Base-by-base conservation (phyloP, 2,329 filamentous ascomycete species). In the Curvularia sp. region DNA sequence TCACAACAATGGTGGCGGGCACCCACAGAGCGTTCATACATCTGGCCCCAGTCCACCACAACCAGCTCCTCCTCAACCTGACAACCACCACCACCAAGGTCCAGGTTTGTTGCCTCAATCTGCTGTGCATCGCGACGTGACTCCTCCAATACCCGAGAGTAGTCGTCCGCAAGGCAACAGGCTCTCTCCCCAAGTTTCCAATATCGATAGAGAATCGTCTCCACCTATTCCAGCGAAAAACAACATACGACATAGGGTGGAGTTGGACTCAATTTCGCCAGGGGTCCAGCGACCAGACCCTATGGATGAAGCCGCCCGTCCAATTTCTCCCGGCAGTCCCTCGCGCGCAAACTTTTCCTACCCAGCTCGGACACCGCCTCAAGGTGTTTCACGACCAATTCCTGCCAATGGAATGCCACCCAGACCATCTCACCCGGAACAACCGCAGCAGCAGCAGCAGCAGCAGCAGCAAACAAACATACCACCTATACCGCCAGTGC, bases 281-380 rank as follows among this genome's bases (percentile, higher is more conserved):
- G 72, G 67, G 4, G 56, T 75, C 8, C 70, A 75, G 52, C 66
- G 66, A n/a, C 69, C 71, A 8, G 74, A 77, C 27, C 74, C 73
- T 3, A 67, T 74, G 59, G 66, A 66, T 5, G 60, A 67, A 12
- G 54, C 64, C 6, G 64, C 66, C 23, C 69, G 68, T 13, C 69
- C 68, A 3, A 57, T 73, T 2, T 71, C 62, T 13, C 72, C 73
- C 6, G 56, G 61, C 9, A 74, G 71, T 53, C 71, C 74, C 9
- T 61, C 61, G 1, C 63, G 68, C 19, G 69, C 69, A 6, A 75
- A 77, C 55, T 77, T 77, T 55, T 77, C 74, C 0, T 77, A 77
- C 43, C 74, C 74, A 19, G 67, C 70, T 10, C 58, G 74, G 55
- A 62, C 68, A 47, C 73, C 72, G 5, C 74, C 74, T 15, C 61